phyloP scores from a whole-genome alignment of 202 grass and related monocot genomes.

The Zoysia matrella region DNA sequence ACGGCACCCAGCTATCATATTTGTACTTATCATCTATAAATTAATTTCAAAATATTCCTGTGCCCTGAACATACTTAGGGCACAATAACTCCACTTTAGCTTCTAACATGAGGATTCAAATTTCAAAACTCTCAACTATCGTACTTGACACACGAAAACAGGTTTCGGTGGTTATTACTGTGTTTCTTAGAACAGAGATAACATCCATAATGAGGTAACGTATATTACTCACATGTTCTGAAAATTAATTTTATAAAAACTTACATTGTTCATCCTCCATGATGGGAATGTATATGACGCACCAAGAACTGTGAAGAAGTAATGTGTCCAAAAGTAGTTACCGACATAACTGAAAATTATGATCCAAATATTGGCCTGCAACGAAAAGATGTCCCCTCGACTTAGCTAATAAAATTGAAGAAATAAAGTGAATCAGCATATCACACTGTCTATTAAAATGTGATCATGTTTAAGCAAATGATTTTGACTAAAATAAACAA shows the following conservation, averaged over 20 bases:
- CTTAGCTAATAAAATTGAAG: conserved; percentile 35
- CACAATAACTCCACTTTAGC: background rate
- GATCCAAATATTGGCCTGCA: conserved; percentile 98
- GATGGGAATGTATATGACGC: conserved; percentile 98
- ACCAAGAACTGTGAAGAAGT: conserved; percentile 96
- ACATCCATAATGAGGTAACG: background rate
- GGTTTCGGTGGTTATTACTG: background rate
- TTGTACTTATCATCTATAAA: too few relatives aligned
- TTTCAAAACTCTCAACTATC: background rate
- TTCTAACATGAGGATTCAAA: background rate
- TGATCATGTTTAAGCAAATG: background rate
- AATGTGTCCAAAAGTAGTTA: conserved; percentile 99
- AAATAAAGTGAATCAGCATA: conserved; percentile 9
- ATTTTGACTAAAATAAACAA: conserved; percentile 1
- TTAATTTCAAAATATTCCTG: background rate
- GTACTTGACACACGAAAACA: background rate
- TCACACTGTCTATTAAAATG: conserved; percentile 9
- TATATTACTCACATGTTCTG: background rate
- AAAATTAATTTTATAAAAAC: conserved; percentile 1
- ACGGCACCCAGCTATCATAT: too few relatives aligned
- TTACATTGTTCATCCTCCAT: conserved; percentile 99
- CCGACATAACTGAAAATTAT: conserved; percentile 99
- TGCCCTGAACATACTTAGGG: background rate
- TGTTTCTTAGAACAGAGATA: background rate
- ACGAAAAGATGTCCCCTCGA: conserved; percentile 26